Evolutionary conservation across 2,329 filamentous ascomycete genomes (phyloP), one percentile per base, ranked within the genome.

Genomic region (Diplodia seriata): DNA sequence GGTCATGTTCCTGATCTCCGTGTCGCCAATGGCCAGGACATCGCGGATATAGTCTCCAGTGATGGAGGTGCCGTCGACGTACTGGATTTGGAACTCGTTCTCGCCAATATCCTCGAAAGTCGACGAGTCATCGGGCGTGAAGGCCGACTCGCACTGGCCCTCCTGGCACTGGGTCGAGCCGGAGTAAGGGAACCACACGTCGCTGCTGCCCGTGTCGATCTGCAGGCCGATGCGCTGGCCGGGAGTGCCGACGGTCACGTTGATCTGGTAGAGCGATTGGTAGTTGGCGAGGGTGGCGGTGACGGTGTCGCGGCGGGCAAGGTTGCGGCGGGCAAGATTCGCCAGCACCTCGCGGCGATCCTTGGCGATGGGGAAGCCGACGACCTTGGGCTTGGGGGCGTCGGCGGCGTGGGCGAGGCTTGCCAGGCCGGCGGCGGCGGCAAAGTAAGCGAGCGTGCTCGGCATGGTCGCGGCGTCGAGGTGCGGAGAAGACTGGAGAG

Each of bases 221-320:
- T 57, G 50, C 8, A 67, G 64, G 26, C 49, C 51, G 7, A 69
- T n/a, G 9, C 15, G n/a, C 50, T 68, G 65, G 20, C 47, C 47
- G n/a, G 68, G 68, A 4, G 68, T 69, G 65, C 68, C 68, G 56
- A 69, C 64, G n/a, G 65, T 69, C 20, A 69, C 55, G 36, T 69
- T 69, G 50, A 67, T 61, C 12, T 68, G 59, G 64, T 69, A 69
- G 20, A 62, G 50, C 36, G 29, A 50, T 4, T 43, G 36, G 18
- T 23, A 38, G 66, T 64, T 64, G 50, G 50, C 26, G 14, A 68
- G 57, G n/a, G 12, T 20, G 4, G 56, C 33, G 33, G 59, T 53
- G 40, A 68, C 50, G 20, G 57, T 68, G 29, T 56, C 36, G 33
- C 66, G 66, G 18, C 57, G 49, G n/a, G 56, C 56, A 7, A 68